Percentiles rank a stretch among this genome's conserved stretches.
Evolutionary conservation across 1,284 basidiomycete genomes (phyloP).

Genomic region (Sanghuangporus baumii): DNA sequence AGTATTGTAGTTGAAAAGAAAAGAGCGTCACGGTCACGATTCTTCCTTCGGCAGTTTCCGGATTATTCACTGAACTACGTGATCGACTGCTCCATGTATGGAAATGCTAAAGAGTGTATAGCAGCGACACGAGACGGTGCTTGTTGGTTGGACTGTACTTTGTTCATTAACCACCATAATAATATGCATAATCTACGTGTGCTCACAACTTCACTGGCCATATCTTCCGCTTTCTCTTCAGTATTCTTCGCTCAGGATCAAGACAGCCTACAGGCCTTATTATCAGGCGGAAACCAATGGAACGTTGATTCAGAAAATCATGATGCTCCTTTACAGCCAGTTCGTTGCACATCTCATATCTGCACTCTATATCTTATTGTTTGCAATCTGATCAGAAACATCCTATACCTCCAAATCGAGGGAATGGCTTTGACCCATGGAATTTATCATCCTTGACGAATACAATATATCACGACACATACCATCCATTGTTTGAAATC

Average conservation of each 20-base stretch:
- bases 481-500: conserved; percentile 51
- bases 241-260: background rate
- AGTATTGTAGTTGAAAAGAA: too few species aligned
- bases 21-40: too few species aligned
- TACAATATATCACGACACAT: conserved; percentile 42
- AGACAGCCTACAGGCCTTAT: background rate
- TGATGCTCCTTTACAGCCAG: background rate
- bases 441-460: conserved; percentile 21
- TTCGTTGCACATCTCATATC: background rate
- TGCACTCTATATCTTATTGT: background rate
- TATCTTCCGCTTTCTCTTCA: background rate
- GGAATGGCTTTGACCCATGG: conserved; percentile 5
- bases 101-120: background rate
- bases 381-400: background rate
- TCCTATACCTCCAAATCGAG: conserved; percentile 3
- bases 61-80: background rate
- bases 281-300: background rate
- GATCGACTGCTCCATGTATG: background rate
- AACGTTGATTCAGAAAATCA: background rate
- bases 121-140: background rate
- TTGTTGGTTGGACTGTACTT: background rate
- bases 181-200: background rate
- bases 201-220: background rate
- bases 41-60: too few species aligned
- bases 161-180: background rate